phyloP scores from a whole-genome alignment of 2,329 filamentous ascomycete species.

The Fusarium buxicola region DNA sequence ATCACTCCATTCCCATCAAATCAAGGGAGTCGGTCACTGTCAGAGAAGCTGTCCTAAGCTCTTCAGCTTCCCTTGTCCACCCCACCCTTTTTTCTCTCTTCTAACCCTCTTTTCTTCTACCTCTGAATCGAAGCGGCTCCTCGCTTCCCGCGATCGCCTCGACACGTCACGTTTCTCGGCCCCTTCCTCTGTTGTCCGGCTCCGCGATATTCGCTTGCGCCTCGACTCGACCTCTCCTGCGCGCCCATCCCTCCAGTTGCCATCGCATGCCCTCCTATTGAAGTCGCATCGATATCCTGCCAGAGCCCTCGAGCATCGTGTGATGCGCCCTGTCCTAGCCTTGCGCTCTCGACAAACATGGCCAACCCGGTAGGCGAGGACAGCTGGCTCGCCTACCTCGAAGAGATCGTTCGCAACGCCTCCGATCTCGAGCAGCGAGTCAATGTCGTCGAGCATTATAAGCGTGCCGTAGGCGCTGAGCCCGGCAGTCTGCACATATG shows the following conservation, averaged over 20 bases:
- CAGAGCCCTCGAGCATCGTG: conserved; percentile 24
- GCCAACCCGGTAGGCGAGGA: conserved; percentile 77
- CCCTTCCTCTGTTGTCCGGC: background rate
- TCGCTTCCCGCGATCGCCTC: conserved; percentile 28
- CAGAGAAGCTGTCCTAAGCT: background rate
- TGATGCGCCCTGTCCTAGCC: conserved; percentile 41
- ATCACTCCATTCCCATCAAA: conserved; percentile 16
- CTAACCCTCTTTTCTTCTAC: background rate
- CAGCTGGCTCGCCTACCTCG: conserved; percentile 80
- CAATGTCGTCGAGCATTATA: conserved; percentile 77
- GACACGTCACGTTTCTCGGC: conserved; percentile 36
- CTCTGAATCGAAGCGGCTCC: conserved; percentile 15
- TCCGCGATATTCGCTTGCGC: conserved; percentile 1
- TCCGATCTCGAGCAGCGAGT: conserved; percentile 74
- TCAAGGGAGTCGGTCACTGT: conserved; percentile 3
- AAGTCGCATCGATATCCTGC: conserved; percentile 6
- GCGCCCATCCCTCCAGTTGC: background rate
- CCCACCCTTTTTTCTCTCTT: conserved; percentile 6
- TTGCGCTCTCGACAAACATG: conserved; percentile 52
- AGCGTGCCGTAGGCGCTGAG: conserved; percentile 76
- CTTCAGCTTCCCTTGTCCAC: conserved; percentile 3
- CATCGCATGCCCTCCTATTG: conserved; percentile 28
- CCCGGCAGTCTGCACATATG: conserved; percentile 79
- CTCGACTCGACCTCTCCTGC: background rate
- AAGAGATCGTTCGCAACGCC: conserved; percentile 74